A percentile compares a stretch with the other conserved stretches of the same genome.
phyloP scores from a whole-genome alignment of 2,329 filamentous ascomycete genomes.

The Coniella vitis region DNA sequence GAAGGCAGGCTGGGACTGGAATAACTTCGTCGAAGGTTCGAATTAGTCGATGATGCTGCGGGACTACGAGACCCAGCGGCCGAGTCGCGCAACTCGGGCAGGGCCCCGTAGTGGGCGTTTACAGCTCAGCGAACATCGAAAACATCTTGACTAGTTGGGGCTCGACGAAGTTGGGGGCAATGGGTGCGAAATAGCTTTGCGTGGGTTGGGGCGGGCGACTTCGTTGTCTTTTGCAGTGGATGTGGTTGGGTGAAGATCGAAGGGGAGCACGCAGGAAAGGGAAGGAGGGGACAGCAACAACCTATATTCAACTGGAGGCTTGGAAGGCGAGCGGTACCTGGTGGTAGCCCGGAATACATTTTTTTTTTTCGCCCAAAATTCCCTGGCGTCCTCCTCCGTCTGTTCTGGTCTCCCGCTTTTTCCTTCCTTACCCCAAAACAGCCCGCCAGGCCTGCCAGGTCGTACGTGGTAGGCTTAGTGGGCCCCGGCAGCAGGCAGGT shows the following conservation, averaged over 20 bases:
- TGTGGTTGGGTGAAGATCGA: constrained; percentile 28
- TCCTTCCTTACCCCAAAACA: too few species aligned
- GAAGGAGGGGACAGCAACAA: constrained; percentile 18
- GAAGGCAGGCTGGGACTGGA: constrained; percentile 45
- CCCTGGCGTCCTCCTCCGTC: too few species aligned
- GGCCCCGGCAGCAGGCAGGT: constrained; percentile 1
- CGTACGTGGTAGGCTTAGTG: background rate
- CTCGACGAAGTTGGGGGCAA: constrained; percentile 61
- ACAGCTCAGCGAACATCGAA: constrained; percentile 83
- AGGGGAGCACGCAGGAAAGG: constrained; percentile 25
- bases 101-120: constrained; percentile 76
- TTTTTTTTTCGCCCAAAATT: constrained; percentile 13
- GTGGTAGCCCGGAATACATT: constrained; percentile 16
- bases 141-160: constrained; percentile 49
- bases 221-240: constrained; percentile 52
- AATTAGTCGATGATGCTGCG: constrained; percentile 73
- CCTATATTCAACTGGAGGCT: too few species aligned
- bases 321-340: constrained; percentile 14
- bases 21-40: constrained; percentile 65
- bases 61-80: constrained; percentile 62
- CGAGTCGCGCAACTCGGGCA: constrained; percentile 38
- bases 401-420: too few species aligned
- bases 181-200: constrained; percentile 29
- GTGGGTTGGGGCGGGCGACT: constrained; percentile 45
- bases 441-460: too few species aligned